Conservation (phyloP, 805 yeast genomes). For the Crinitomyces ghanaensis region DNA sequence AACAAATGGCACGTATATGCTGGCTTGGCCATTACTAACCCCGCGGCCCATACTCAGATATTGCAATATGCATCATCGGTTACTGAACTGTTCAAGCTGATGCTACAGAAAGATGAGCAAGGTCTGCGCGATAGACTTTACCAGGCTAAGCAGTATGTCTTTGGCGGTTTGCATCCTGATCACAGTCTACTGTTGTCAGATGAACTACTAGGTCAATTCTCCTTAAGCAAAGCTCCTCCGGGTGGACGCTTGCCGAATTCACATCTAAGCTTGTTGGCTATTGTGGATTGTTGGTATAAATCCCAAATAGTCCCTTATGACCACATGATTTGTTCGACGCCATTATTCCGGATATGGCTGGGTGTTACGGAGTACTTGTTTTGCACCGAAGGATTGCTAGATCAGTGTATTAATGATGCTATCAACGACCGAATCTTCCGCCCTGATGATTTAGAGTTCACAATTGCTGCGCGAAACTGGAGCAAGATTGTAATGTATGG, state of each 20-base stretch:
- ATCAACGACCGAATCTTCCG: slow-evolving; percentile 56
- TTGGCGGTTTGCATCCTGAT: slow-evolving; percentile 44
- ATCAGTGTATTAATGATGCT: slow-evolving; percentile 66
- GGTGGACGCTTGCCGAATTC: slow-evolving; percentile 60
- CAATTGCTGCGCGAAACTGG: slow-evolving; percentile 84
- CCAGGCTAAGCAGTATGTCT: slow-evolving; percentile 64
- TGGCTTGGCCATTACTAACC: slow-evolving; percentile 91
- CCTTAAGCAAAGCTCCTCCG: slow-evolving; percentile 62
- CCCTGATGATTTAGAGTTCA: slow-evolving; percentile 85
- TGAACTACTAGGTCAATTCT: slow-evolving; percentile 71
- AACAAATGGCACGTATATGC: slow-evolving; percentile 99
- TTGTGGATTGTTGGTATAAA: slow-evolving; percentile 88
- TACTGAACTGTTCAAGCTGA: slow-evolving; percentile 70
- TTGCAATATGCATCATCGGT: slow-evolving; percentile 79
- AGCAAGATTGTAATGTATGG: slow-evolving; percentile 67
- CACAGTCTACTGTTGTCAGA: slow-evolving; percentile 59
- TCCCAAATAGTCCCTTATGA: slow-evolving; percentile 85
- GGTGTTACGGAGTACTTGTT: slow-evolving; percentile 92
- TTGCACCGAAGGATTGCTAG: slow-evolving; percentile 73
- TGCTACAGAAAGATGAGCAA: slow-evolving; percentile 56
- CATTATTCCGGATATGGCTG: slow-evolving; percentile 78
- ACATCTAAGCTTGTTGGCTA: slow-evolving; percentile 77
- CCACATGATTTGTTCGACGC: slow-evolving; percentile 94
- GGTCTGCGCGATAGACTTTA: slow-evolving; percentile 48
- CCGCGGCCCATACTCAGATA: slow-evolving; percentile 85